phyloP scores from a whole-genome alignment of 441 rosid genomes.

The Mallotus repandus region DNA sequence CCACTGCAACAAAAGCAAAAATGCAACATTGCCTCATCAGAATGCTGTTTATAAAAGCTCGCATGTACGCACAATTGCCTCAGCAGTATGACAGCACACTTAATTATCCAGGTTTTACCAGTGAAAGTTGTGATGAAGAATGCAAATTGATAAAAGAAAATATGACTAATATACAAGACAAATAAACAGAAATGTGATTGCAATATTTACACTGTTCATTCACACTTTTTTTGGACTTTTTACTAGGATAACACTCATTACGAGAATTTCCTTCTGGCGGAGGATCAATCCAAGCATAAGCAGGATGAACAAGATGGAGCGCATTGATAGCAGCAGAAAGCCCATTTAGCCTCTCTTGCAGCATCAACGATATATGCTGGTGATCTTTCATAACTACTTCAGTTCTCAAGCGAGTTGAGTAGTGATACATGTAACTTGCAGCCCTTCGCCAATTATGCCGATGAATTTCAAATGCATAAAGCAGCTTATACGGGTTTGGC shows the following conservation, averaged over 20 bases:
- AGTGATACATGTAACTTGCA: slow-evolving; percentile 81
- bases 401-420: slow-evolving; percentile 70
- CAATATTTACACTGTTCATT: slow-evolving; percentile 54
- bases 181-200: slow-evolving; percentile 1
- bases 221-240: slow-evolving; percentile 65
- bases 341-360: slow-evolving; percentile 90
- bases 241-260: slow-evolving; percentile 56
- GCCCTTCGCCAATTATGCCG: slow-evolving; percentile 95
- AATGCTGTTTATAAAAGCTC: not conserved
- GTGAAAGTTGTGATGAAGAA: not conserved
- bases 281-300: slow-evolving; percentile 89
- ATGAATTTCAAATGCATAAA: slow-evolving; percentile 94
- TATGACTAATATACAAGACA: slow-evolving; percentile 9
- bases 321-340: slow-evolving; percentile 95
- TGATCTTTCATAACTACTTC: slow-evolving; percentile 59
- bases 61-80: not conserved
- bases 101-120: slow-evolving; percentile 7
- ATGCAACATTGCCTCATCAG: slow-evolving; percentile 11
- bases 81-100: not conserved
- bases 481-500: slow-evolving; percentile 88
- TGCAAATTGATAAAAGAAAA: slow-evolving; percentile 4
- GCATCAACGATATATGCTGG: slow-evolving; percentile 49
- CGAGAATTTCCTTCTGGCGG: slow-evolving; percentile 41
- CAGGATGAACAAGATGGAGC: slow-evolving; percentile 76
- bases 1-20: slow-evolving; percentile 37